A percentile compares a stretch with the other conserved stretches of the same genome.
phyloP scores from a whole-genome alignment of 352 stramenopile genomes.

The Globisporangium nunn region DNA sequence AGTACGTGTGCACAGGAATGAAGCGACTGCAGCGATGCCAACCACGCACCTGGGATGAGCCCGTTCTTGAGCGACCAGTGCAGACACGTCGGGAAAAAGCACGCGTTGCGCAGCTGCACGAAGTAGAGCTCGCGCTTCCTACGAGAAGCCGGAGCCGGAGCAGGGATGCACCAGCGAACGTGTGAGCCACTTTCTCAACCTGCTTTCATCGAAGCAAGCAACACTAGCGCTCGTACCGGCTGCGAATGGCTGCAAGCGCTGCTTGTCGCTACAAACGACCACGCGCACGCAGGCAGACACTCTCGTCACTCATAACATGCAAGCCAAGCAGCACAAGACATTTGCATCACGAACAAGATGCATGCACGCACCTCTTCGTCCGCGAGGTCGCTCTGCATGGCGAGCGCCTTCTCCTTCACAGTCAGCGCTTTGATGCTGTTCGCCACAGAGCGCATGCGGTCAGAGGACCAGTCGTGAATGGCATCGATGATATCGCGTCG shows the following conservation, averaged over 20 bases:
- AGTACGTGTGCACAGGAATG: too few relatives aligned
- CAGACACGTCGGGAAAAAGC: slow-evolving; percentile 69
- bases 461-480: background rate
- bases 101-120: slow-evolving; percentile 74
- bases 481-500: too few relatives aligned
- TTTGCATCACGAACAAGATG: too few relatives aligned
- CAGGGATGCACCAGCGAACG: background rate
- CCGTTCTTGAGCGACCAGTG: slow-evolving; percentile 75
- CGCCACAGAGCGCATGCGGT: background rate
- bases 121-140: slow-evolving; percentile 74
- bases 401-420: slow-evolving; percentile 51
- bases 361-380: slow-evolving; percentile 37
- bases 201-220: background rate
- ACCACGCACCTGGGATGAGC: slow-evolving; percentile 52
- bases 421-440: slow-evolving; percentile 52
- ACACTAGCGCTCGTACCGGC: slow-evolving; percentile 18
- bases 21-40: too few relatives aligned
- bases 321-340: background rate
- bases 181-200: background rate
- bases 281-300: slow-evolving; percentile 2
- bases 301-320: background rate
- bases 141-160: slow-evolving; percentile 4
- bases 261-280: slow-evolving; percentile 21
- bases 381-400: slow-evolving; percentile 35
- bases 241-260: slow-evolving; percentile 38